Evolutionary conservation across 805 yeast species (phyloP), one percentile per base, ranked within the genome.

Genomic region (Candida yuanshanica): DNA sequence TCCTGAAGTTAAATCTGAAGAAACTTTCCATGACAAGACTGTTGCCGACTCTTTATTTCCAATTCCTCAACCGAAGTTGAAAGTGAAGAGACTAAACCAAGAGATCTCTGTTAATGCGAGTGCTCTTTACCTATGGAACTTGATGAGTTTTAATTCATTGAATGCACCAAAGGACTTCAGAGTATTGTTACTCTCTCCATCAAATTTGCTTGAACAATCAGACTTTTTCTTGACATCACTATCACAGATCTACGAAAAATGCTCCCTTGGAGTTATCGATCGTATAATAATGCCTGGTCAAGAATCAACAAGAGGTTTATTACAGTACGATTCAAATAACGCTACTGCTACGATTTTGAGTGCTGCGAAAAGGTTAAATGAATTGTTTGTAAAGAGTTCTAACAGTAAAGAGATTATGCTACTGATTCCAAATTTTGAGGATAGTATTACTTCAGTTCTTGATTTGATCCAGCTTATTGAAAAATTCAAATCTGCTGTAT

Each of bases 121-220:
- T 24, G 77, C 75, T 36, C 58, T 72, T 14, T 58, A 61, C 44
- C 74, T 72, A 51, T 81, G 82, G 89, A 77, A 67, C 50, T 62
- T 69, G 34, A 54, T 84, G 50, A 74, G 76, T 43, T 67, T 83
- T 37, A 70, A 72, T 34, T 86, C 91, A 0, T 50, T 72, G 7
- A 56, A 59, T 20, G 72, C 70, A 1, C 58, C 63, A 2, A 81
- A 82, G 46, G 64, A 74, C 43, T 73, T 81, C 44, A 74, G 73
- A 41, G 59, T 78, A 7, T 46, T 83, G 8, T 51, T 81, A 44
- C 52, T 84, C 2, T 53, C 64, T 0, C 52, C 66, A 5, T 46
- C 38, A 1, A 56, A 56, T 22, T 53, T 63, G 29, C 45, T 47
- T 10, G 59, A 51, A 7, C 68, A 62, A 27, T 50, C 65, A 9